Evolutionary conservation across 768 basidiomycete species (phyloP), one percentile per base, ranked within the genome.

Genomic region (Boletellus ananiceps): DNA sequence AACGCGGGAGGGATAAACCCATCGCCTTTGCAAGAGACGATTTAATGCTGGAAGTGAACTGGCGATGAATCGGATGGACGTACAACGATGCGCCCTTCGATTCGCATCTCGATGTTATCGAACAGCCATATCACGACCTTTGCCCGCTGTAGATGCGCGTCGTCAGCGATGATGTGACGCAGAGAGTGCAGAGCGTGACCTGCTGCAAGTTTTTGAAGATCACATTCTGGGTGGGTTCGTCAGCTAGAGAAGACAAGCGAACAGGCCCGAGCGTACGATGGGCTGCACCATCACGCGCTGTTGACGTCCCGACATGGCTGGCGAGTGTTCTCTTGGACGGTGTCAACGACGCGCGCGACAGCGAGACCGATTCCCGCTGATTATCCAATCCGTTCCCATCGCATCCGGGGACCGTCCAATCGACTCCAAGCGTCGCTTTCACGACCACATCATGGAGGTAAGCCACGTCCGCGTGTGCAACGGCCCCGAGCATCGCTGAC

Each of bases 261-360:
- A 5, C 18, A 23, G 27, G 29, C 38, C 0, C 16, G 44, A 42
- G 75, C 90, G 61, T 70, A 95, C 94, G 84, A 96, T 96, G 83
- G 93, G 93, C 73, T 97, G 95, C 53, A 97, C 95, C 92, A 97
- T 93, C 79, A 97, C 94, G 66, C 93, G 88, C 66, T 93, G 88
- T 67, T 92, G 90, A 63, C 93, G 87, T 61, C 82, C 83, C 31
- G 89, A 92, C 93, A 97, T 97, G 68, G 63, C 83, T 72, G 49
- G 50, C 50, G 21, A 59, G 40, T 44, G 23, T 43, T 19, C 37
- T 51, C 29, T 31, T 44, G 29, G 19, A 32, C 29, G 15, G 15
- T 46, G 54, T 55, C 44, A 51, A 49, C 38, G 51, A 49, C 44
- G 50, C 2, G 34, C 37, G 37, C 50, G 38, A 52, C 50, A 37